Percentiles rank a stretch among this genome's conserved stretches.
These are phyloP conservation scores for Nemania diffusa DNA, from an alignment of 2,329 filamentous ascomycete species.

Conservation along the genomic window DNA sequence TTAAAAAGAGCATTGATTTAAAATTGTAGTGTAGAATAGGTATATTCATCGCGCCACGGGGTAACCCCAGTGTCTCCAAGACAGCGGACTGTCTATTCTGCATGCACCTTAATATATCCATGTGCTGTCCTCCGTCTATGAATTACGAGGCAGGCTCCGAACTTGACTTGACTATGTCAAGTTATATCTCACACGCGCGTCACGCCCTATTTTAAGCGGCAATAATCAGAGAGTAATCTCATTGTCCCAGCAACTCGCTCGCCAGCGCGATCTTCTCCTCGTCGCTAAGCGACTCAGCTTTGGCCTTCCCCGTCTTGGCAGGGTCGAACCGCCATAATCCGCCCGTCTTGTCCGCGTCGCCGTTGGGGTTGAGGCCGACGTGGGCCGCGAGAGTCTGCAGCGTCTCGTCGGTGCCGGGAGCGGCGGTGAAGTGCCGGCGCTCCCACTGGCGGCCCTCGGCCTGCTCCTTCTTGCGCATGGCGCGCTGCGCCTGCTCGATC, in stretches of 20 bases:
- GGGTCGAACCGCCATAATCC: constrained; percentile 68
- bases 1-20: not conserved
- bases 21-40: not conserved
- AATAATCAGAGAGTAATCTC: not conserved
- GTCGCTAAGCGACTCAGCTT: constrained; percentile 46
- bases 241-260: constrained; percentile 49
- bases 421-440: constrained; percentile 79
- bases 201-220: not conserved
- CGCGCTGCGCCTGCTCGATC: constrained; percentile 84
- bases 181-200: not conserved
- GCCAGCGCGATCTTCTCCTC: constrained; percentile 55
- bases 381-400: constrained; percentile 58
- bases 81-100: not conserved
- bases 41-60: not conserved
- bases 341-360: constrained; percentile 69
- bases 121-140: not conserved
- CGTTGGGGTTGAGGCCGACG: constrained; percentile 60
- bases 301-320: constrained; percentile 57
- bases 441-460: constrained; percentile 79
- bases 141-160: not conserved
- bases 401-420: constrained; percentile 56
- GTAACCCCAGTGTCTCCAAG: not conserved
- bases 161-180: too few species aligned
- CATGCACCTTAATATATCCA: not conserved
- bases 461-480: constrained; percentile 67